Conservation (phyloP, 768 basidiomycete genomes). For the Favolaschia claudopus region DNA sequence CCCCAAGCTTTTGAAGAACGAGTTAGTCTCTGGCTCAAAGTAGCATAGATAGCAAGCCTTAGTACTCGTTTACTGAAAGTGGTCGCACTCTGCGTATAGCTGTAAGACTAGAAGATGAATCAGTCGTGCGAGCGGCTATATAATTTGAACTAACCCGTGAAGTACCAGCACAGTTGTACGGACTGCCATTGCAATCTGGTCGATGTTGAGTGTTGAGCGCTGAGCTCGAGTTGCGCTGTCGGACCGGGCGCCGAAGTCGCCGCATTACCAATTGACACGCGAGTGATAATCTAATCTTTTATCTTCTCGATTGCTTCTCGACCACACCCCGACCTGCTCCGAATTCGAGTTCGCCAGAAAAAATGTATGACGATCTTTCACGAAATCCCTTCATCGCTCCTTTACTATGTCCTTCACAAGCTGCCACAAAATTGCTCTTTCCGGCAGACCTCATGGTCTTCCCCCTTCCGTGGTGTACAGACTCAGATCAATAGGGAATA, state of each 20-base stretch:
- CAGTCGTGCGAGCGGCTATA: neutral
- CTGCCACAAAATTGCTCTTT: neutral
- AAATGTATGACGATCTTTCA: neutral
- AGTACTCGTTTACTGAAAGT: conserved; percentile 82
- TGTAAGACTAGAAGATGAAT: conserved; percentile 29
- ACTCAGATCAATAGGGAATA: too few species aligned
- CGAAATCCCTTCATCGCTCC: neutral
- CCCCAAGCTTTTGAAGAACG: conserved; percentile 60
- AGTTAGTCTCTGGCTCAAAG: neutral
- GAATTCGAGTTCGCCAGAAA: neutral
- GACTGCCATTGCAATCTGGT: neutral
- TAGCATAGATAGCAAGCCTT: conserved; percentile 29
- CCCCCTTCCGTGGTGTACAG: too few species aligned
- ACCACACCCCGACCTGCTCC: conserved; percentile 20
- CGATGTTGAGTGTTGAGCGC: neutral
- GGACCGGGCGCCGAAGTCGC: neutral
- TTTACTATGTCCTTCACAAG: conserved; percentile 4
- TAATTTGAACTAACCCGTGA: conserved; percentile 45
- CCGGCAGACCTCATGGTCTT: neutral
- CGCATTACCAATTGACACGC: too few species aligned
- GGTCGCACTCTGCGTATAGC: conserved; percentile 75
- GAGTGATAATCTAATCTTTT: conserved; percentile 6
- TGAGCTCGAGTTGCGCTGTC: neutral
- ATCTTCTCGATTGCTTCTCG: neutral
- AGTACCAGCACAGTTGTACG: conserved; percentile 44